These are phyloP conservation scores for Wickerhamomyces kurtzmanii DNA, from an alignment of 805 yeast species.

Conservation along the genomic window DNA sequence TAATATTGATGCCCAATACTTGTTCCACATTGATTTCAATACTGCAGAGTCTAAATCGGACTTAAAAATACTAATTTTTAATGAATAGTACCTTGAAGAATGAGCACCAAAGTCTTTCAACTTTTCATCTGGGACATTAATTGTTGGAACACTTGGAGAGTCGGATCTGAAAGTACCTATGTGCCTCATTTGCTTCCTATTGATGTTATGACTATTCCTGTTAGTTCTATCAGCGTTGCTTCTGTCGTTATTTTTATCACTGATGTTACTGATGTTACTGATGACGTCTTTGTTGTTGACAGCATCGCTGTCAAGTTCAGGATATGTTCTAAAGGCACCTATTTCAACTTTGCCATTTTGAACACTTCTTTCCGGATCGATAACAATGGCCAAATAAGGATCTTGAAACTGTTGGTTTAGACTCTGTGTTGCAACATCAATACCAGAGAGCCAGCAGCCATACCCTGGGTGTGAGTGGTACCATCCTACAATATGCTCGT, in stretches of 20 bases:
- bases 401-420: constrained; percentile 85
- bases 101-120: constrained; percentile 63
- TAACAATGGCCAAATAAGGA: constrained; percentile 81
- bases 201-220: not conserved
- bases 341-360: constrained; percentile 63
- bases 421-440: constrained; percentile 83
- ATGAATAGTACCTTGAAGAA: constrained; percentile 56
- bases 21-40: constrained; percentile 30
- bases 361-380: constrained; percentile 70
- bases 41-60: constrained; percentile 39
- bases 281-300: constrained; percentile 8
- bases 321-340: constrained; percentile 79
- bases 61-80: constrained; percentile 52
- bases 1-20: constrained; percentile 36
- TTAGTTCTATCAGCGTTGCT: constrained; percentile 4
- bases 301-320: constrained; percentile 28
- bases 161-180: constrained; percentile 1
- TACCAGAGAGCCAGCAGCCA: constrained; percentile 93
- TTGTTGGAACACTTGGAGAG: not conserved
- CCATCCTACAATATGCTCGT: constrained; percentile 90
- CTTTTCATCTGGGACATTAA: constrained; percentile 36
- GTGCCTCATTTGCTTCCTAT: constrained; percentile 2
- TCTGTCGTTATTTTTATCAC: constrained; percentile 6
- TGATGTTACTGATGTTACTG: constrained; percentile 6
- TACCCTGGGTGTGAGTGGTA: constrained; percentile 98